Evolutionary conservation across 129 eudicot genomes (phyloP).

Genomic region (Artemisia tridentata): DNA sequence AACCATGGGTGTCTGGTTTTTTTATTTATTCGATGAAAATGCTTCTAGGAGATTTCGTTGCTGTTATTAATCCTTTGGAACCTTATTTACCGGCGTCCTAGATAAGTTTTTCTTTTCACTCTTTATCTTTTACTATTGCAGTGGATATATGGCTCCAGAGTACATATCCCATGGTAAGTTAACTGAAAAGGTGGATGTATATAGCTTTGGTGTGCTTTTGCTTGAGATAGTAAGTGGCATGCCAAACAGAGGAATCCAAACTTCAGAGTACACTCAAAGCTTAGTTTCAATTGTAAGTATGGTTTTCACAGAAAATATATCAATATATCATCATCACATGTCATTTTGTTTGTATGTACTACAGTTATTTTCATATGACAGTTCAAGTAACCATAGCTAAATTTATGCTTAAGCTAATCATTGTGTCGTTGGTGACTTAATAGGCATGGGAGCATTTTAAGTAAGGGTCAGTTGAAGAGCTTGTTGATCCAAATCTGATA

Average conservation of each 20-base stretch:
- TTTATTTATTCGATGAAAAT: no score
- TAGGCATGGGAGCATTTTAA: conserved; percentile 77
- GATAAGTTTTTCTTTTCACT: background rate
- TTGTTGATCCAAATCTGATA: conserved; percentile 61
- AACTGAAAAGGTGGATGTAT: conserved; percentile 74
- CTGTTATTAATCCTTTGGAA: no score
- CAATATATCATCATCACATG: background rate
- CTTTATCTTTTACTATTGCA: conserved; percentile 7
- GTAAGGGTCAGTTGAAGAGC: conserved; percentile 46
- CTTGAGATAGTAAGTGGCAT: conserved; percentile 72
- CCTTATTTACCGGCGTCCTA: no score
- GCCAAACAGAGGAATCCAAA: conserved; percentile 53
- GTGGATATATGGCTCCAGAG: conserved; percentile 86
- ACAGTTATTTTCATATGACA: background rate
- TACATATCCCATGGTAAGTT: conserved; percentile 63
- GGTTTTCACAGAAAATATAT: background rate
- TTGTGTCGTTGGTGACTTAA: background rate
- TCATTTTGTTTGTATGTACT: background rate
- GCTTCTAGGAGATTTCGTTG: background rate
- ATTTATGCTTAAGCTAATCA: background rate
- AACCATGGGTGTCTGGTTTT: no score
- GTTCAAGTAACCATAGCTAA: background rate
- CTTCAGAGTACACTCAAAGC: conserved; percentile 45
- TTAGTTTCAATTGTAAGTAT: conserved; percentile 51
- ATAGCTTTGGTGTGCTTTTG: conserved; percentile 69